Evolutionary conservation across 1,139 yeast genomes (phyloP).

Genomic region (Geotrichum bryndzae): DNA sequence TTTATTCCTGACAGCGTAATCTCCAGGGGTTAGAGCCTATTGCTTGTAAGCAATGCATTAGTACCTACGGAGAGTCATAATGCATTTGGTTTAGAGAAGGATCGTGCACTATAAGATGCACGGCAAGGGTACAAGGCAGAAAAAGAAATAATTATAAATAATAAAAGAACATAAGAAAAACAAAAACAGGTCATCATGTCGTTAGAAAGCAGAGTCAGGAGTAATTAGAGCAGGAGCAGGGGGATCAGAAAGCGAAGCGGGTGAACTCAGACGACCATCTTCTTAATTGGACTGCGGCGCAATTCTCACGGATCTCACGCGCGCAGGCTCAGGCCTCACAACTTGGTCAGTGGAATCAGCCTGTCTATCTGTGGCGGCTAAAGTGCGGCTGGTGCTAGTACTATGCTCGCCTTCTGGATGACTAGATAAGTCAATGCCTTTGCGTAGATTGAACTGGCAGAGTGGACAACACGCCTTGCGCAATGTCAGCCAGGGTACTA

Average conservation of each 20-base stretch:
- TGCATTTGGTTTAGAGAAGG: no score
- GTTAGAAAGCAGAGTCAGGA: not conserved
- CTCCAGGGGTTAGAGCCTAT: no score
- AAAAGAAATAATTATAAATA: no score
- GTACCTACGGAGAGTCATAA: no score
- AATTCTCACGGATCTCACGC: not conserved
- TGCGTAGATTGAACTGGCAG: constrained; percentile 48
- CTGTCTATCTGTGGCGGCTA: not conserved
- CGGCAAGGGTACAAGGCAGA: no score
- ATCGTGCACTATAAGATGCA: no score
- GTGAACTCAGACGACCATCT: not conserved
- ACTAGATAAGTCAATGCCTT: not conserved
- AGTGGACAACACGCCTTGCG: constrained; percentile 79
- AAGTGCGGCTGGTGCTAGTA: not conserved
- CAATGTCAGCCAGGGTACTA: constrained; percentile 76
- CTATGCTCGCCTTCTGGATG: not conserved
- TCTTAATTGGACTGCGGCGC: not conserved
- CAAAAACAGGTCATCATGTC: no score
- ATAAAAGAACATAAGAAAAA: no score
- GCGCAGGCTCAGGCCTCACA: not conserved
- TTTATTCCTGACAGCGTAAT: no score
- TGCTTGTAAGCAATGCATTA: no score
- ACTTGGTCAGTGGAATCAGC: not conserved
- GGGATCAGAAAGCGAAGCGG: not conserved
- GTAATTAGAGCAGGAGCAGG: not conserved